Percentiles rank a stretch among this genome's conserved stretches.
phyloP scores from a whole-genome alignment of 2,329 filamentous ascomycete species.

The Penicillium polonicum region DNA sequence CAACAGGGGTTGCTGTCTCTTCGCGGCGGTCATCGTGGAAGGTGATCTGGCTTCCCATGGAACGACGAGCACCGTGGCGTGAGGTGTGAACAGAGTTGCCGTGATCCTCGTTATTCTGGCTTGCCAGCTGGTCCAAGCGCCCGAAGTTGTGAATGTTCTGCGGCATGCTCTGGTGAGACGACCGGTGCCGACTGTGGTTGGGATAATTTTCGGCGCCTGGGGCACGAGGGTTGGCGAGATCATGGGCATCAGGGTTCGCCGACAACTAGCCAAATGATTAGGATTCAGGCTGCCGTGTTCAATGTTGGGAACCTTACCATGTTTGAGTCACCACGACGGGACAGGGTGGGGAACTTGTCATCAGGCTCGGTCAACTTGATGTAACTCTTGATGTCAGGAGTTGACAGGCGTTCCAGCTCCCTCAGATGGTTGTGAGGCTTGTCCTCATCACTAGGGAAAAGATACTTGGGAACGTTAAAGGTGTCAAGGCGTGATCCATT shows the following conservation, averaged over 20 bases:
- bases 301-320: constrained; percentile 48
- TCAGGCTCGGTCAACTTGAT: constrained; percentile 71
- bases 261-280: constrained; percentile 62
- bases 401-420: constrained; percentile 53
- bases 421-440: constrained; percentile 38
- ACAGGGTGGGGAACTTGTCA: constrained; percentile 77
- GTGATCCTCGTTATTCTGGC: constrained; percentile 31
- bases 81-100: constrained; percentile 25
- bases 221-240: constrained; percentile 70
- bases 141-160: constrained; percentile 51
- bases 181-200: constrained; percentile 66
- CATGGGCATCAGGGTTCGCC: constrained; percentile 75
- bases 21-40: constrained; percentile 32
- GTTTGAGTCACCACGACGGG: constrained; percentile 51
- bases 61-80: constrained; percentile 46
- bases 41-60: constrained; percentile 44
- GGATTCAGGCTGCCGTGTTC: constrained; percentile 32
- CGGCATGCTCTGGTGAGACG: constrained; percentile 60
- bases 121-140: constrained; percentile 38
- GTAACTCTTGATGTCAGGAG: constrained; percentile 67
- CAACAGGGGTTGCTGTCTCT: constrained; percentile 26
- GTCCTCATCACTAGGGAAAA: constrained; percentile 83
- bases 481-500: constrained; percentile 63
- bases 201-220: constrained; percentile 66
- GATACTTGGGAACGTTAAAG: constrained; percentile 79